These are phyloP conservation scores for Gracilariopsis chorda DNA, from an alignment of 23 red algal species.

Conservation along the genomic window DNA sequence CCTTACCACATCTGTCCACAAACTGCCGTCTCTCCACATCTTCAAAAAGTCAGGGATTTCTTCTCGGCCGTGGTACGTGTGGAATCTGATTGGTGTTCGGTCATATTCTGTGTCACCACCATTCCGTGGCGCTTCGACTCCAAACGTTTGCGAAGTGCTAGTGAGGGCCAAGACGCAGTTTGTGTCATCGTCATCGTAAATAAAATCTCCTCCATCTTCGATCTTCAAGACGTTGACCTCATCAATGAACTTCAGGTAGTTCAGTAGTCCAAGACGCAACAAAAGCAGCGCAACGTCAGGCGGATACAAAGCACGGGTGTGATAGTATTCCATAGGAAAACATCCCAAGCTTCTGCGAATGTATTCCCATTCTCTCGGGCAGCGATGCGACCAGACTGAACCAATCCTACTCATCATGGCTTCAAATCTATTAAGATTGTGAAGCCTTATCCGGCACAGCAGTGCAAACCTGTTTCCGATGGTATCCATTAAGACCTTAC, in stretches of 20 bases:
- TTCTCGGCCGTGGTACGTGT: no score
- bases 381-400: neutral
- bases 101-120: no score
- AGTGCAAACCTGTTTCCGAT: neutral
- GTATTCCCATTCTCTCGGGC: conserved; percentile 50
- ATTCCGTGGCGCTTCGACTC: no score
- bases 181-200: conserved; percentile 10
- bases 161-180: neutral
- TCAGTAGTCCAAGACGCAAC: neutral
- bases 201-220: neutral
- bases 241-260: neutral
- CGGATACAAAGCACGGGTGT: neutral
- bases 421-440: conserved; percentile 8
- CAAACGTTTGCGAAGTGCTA: neutral
- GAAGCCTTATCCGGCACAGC: neutral
- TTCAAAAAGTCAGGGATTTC: no score
- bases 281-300: conserved; percentile 11
- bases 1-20: no score
- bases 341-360: neutral
- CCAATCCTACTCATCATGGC: neutral
- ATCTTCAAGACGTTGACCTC: conserved; percentile 8
- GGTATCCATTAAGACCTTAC: no score
- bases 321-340: conserved; percentile 5
- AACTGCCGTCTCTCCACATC: no score
- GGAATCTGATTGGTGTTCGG: no score